Evolutionary conservation across 129 eudicot species (phyloP).

Genomic region (Cynara cardunculus): DNA sequence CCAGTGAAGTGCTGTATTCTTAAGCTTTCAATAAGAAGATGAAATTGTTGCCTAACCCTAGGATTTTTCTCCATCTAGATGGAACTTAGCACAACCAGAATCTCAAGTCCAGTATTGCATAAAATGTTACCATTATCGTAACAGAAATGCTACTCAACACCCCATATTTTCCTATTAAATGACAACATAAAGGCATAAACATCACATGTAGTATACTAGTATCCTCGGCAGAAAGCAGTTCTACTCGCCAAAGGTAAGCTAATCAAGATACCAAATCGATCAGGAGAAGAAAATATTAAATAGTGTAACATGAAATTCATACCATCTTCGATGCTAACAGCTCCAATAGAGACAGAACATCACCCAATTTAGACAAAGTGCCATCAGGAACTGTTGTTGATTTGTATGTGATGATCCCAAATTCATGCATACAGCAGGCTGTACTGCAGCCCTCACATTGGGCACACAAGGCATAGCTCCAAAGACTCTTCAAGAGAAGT

Average conservation of each 20-base stretch:
- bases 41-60: no score
- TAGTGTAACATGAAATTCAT: constrained; percentile 10
- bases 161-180: neutral
- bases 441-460: neutral
- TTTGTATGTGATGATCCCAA: constrained; percentile 1
- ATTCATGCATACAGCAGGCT: constrained; percentile 7
- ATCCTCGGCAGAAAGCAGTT: neutral
- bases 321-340: constrained; percentile 74
- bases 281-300: neutral
- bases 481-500: constrained; percentile 47
- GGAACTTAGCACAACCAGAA: no score
- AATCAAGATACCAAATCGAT: neutral
- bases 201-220: neutral
- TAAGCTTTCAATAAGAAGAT: no score
- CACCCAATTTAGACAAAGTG: constrained; percentile 35
- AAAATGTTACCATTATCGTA: no score
- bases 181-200: neutral
- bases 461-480: constrained; percentile 9
- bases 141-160: neutral
- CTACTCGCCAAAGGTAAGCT: neutral
- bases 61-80: no score
- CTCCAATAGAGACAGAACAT: constrained; percentile 75
- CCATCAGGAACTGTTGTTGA: constrained; percentile 21
- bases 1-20: no score
- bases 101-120: no score